Conservation (phyloP, 768 basidiomycete species). For the Pisolithus marmoratus region DNA sequence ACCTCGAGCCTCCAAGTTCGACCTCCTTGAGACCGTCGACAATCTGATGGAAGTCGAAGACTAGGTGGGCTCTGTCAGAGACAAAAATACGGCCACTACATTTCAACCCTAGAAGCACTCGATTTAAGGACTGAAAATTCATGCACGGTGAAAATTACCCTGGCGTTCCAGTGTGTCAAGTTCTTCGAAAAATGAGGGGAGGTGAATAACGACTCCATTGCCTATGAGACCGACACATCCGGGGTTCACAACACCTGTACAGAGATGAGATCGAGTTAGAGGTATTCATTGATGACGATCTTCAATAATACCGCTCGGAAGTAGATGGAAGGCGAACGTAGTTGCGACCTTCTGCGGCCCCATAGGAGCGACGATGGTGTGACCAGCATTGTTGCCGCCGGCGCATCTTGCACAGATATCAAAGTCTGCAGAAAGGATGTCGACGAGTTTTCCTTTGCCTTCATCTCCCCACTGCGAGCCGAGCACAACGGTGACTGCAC, state of each 20-base stretch:
- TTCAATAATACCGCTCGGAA: slow-evolving; percentile 74
- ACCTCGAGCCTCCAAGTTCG: slow-evolving; percentile 88
- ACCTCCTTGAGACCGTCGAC: slow-evolving; percentile 98
- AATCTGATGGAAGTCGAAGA: slow-evolving; percentile 99
- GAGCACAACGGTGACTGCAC: slow-evolving; percentile 64
- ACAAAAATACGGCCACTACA: slow-evolving; percentile 83
- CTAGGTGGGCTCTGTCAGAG: slow-evolving; percentile 94
- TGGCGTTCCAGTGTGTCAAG: slow-evolving; percentile 79
- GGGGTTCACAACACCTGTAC: slow-evolving; percentile 77
- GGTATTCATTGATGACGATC: not conserved
- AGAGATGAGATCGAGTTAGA: not conserved
- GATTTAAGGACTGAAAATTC: not conserved
- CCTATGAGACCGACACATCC: slow-evolving; percentile 85
- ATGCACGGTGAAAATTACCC: slow-evolving; percentile 44
- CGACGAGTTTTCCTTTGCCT: slow-evolving; percentile 94
- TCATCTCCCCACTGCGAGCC: slow-evolving; percentile 93
- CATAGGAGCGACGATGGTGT: slow-evolving; percentile 87
- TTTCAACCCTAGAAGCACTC: slow-evolving; percentile 58
- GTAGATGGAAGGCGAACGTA: slow-evolving; percentile 91
- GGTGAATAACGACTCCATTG: slow-evolving; percentile 91
- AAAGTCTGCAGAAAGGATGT: slow-evolving; percentile 83
- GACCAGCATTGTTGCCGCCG: slow-evolving; percentile 98
- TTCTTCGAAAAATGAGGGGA: slow-evolving; percentile 93
- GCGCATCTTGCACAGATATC: slow-evolving; percentile 96
- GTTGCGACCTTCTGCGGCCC: slow-evolving; percentile 66